Percentiles rank a stretch among this genome's conserved stretches.
Conservation (phyloP, 2,329 filamentous ascomycete genomes). For the Cordyceps cateniannulata region DNA sequence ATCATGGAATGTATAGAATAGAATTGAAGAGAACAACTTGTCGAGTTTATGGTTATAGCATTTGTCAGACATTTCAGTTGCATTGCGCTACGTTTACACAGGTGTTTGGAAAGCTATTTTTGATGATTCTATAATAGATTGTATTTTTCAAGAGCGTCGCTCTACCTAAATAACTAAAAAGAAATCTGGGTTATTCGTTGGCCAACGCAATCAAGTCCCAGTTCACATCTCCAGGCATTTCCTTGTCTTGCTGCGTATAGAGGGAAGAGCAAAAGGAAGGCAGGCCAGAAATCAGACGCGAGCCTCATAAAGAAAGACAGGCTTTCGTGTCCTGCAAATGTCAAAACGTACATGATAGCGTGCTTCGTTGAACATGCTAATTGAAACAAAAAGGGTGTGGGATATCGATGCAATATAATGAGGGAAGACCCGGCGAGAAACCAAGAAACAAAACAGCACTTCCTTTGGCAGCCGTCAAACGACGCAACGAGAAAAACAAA, state of each 20-base stretch:
- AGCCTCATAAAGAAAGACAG: neutral
- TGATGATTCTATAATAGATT: neutral
- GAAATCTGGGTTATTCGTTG: neutral
- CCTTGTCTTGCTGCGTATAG: neutral
- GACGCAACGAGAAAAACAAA: neutral
- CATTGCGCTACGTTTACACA: neutral
- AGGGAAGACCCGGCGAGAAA: neutral
- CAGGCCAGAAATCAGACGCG: neutral
- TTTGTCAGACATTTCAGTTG: neutral
- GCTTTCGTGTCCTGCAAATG: neutral
- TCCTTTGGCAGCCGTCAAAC: neutral
- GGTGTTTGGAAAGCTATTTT: neutral
- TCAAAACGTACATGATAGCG: conserved; percentile 2
- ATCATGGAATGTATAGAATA: neutral
- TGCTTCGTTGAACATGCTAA: neutral
- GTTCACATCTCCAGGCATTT: neutral
- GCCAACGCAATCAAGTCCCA: too few species aligned
- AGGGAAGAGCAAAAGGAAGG: neutral
- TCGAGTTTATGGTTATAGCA: too few species aligned
- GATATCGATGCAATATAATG: conserved; percentile 6
- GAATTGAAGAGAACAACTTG: neutral
- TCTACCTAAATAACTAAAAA: neutral
- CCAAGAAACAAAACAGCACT: neutral
- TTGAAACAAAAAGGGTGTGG: neutral
- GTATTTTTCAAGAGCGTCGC: neutral